phyloP scores from a whole-genome alignment of 108 stramenopile genomes.

The Stephanodiscus minutulus region DNA sequence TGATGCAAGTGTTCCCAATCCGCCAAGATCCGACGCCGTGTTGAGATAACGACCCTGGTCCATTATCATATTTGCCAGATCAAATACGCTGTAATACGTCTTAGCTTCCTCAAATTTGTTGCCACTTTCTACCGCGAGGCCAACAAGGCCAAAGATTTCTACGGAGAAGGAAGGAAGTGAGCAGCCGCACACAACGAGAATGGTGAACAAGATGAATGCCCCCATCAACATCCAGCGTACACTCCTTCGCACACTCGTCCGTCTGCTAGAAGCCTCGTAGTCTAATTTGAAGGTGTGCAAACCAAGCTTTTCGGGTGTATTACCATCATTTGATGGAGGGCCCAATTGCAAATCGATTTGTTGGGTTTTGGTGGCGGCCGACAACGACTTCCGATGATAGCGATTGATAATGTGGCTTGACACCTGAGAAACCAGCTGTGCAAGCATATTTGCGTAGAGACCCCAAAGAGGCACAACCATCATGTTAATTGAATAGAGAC shows the following conservation, averaged over 20 bases:
- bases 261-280: conserved; percentile 44
- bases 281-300: conserved; percentile 43
- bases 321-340: background rate
- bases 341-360: conserved; percentile 22
- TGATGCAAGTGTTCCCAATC: conserved; percentile 62
- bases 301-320: conserved; percentile 12
- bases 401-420: conserved; percentile 81
- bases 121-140: conserved; percentile 77
- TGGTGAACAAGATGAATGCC: conserved; percentile 22
- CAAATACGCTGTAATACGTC: conserved; percentile 59
- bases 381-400: conserved; percentile 68
- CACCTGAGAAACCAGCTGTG: conserved; percentile 75
- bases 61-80: conserved; percentile 63
- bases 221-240: conserved; percentile 46
- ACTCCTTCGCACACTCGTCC: conserved; percentile 28
- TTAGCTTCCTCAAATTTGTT: conserved; percentile 67
- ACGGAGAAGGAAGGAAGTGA: conserved; percentile 59
- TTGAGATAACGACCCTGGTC: conserved; percentile 68
- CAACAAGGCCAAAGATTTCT: conserved; percentile 72
- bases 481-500: conserved; percentile 70
- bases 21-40: conserved; percentile 54
- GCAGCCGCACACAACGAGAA: conserved; percentile 64
- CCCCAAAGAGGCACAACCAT: conserved; percentile 83
- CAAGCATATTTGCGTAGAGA: conserved; percentile 82
- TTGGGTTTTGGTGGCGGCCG: conserved; percentile 1